These are phyloP conservation scores for Coniochaeta ligniaria DNA, from an alignment of 2,329 filamentous ascomycete genomes.

Conservation along the genomic window DNA sequence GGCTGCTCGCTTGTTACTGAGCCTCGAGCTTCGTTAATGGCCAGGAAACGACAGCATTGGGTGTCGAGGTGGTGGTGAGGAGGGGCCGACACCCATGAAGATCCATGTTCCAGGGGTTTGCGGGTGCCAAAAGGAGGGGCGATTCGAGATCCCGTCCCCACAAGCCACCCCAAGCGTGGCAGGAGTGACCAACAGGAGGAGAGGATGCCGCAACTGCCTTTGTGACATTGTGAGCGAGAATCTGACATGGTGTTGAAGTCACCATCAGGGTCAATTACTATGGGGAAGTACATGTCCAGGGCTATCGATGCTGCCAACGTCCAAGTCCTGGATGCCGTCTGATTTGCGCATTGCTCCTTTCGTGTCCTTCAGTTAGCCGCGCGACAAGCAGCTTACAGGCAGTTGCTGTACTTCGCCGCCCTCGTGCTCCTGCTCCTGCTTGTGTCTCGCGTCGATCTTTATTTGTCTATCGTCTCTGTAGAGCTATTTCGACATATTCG, in stretches of 20 bases:
- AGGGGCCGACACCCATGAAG: not conserved
- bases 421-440: not conserved
- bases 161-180: not conserved
- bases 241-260: not conserved
- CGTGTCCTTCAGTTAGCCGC: not conserved
- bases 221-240: not conserved
- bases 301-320: not conserved
- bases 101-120: not conserved
- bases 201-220: not conserved
- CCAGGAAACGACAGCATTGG: not conserved
- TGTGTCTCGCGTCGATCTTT: not conserved
- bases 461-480: not conserved
- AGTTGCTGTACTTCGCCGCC: not conserved
- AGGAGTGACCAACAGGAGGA: not conserved
- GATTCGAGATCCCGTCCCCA: conserved; percentile 1
- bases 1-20: not conserved
- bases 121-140: not conserved
- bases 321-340: not conserved
- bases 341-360: not conserved
- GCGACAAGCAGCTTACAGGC: not conserved
- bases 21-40: not conserved
- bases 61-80: not conserved
- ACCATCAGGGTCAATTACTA: not conserved
- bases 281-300: not conserved
- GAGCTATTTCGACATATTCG: too few relatives aligned